Base-by-base conservation (phyloP, 169 alveolate genomes). In the Cyclospora cayetanensis region DNA sequence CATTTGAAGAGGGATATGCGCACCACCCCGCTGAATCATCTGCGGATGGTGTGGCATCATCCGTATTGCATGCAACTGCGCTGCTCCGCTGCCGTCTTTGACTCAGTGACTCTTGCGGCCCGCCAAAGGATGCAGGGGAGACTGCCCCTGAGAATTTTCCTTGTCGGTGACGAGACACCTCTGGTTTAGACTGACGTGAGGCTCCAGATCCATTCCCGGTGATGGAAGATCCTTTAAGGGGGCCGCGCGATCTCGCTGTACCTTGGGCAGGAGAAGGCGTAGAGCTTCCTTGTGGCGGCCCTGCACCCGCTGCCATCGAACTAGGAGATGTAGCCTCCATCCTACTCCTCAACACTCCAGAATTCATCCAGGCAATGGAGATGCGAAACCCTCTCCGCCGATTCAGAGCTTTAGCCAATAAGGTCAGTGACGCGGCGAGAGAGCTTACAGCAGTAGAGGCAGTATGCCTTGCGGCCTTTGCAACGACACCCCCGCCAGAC, bases 11-110 rank as follows among this genome's bases (percentile, higher is more conserved):
- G 37, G 89, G 52, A 29, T 68, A 50, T 4, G 70, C 72, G 20
- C 89, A 72, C 25, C 74, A 46, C 9, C 39, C 72, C 46, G 89
- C 52, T 12, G 89, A 79, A 29, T 68, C 89, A 34, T 68, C 89
- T 43, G 52, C 50, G 46, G 74, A 79, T 79, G 89, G 89, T 27
- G 89, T 34, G 31, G 74, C 2, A 18, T 46, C 68, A 18, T 50
- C 89, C 34, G 74, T 72, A 52, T 68, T 72, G 37, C 43, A 79
- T 72, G 89, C 46, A 68, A 79, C 89, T 79, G 89, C 43, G 63
- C 89, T 25, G 46, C 89, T 72, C n/a, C 89, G 89, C 22, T 68
- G n/a, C 37, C 89, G 74, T 22, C 89, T 42, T 4, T 72, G 72
- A 34, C 52, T 52, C 42, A 29, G 37, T 52, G 89, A 15, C 43